Base-by-base conservation (phyloP, 441 rosid genomes). In the Daphne laureola region DNA sequence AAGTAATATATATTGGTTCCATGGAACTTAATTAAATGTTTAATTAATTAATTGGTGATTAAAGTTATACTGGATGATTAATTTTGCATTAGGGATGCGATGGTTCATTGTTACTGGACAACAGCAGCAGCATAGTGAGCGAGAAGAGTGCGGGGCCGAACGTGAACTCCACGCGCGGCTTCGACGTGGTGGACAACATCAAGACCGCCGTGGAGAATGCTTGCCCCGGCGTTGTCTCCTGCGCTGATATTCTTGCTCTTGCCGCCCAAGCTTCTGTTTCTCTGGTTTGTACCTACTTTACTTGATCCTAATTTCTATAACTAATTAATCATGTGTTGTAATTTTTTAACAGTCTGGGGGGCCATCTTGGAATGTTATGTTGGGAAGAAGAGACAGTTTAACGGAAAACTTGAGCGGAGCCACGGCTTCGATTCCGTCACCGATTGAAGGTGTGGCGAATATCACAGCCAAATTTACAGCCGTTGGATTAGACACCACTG, bases 211-310 rank as follows among this genome's bases (percentile, higher is more conserved):
- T 79, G 7, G 89, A 79, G 65, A 50, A 49, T 14, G 4, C 64
- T 9, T 82, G 89, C 31, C 78, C 81, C 6, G 53, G 67, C 8
- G 47, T 62, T 2, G 78, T 82, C 5, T 82, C 85, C 0, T 79
- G 83, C 8, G 81, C 85, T 1, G 89, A 82, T 64, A 71, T 78
- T 51, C 78, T 78, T 0, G 81, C 79, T 13, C 47, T 75, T 11
- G 78, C 79, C 12, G 68, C 83, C 8, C 75, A 77, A 65, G 54
- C 70, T 14, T 64, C 81, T n/a, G 78, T 75, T 12, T 31, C 70
- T n/a, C 12, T 71, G 74, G 83, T 80, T 67, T 27, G 35, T 27
- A 4, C 35, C 35, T 27, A 7, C 35, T 27, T 27, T 7, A 27
- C 7, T 4, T n/a, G n/a, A n/a, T n/a, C 35, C 35, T 27, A 27